Evolutionary conservation across 192 early-diverging fungal species (phyloP).

Genomic region (Chytriomyces sp.): DNA sequence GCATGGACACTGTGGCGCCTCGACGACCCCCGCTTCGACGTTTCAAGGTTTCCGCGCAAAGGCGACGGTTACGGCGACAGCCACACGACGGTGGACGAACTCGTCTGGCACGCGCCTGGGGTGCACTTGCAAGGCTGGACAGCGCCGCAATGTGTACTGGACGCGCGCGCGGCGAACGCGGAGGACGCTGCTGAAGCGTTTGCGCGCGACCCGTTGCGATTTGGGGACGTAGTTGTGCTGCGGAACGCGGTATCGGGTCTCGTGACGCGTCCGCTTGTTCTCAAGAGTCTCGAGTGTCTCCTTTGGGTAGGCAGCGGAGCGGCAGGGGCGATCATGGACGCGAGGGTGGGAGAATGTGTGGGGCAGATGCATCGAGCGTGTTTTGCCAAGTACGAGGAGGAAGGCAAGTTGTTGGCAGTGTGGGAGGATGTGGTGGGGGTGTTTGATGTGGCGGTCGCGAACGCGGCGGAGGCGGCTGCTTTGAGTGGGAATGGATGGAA

Average conservation of each 20-base stretch:
- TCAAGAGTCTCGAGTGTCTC: slow-evolving; percentile 74
- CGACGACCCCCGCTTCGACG: slow-evolving; percentile 71
- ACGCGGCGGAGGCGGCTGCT: not conserved
- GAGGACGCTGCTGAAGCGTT: not conserved
- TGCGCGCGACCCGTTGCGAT: slow-evolving; percentile 39
- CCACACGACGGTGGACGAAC: not conserved
- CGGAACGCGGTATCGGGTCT: slow-evolving; percentile 87
- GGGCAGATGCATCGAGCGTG: slow-evolving; percentile 9
- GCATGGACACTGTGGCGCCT: slow-evolving; percentile 86
- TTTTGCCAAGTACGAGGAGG: not conserved
- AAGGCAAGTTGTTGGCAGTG: not conserved
- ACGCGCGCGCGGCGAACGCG: not conserved
- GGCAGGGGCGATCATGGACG: not conserved
- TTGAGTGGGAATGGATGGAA: not conserved
- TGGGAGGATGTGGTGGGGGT: slow-evolving; percentile 22
- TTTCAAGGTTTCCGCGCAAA: slow-evolving; percentile 64
- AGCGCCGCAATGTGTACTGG: not conserved
- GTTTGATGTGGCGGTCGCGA: not conserved
- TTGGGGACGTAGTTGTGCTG: slow-evolving; percentile 86
- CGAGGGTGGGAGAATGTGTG: not conserved
- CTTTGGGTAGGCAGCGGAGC: not conserved
- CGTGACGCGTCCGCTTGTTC: slow-evolving; percentile 76
- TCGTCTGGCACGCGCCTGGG: too few relatives aligned
- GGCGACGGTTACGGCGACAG: not conserved
- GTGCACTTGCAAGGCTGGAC: not conserved